Conservation (phyloP, 257 asterid species). For the Parsonsia alboflavescens region DNA sequence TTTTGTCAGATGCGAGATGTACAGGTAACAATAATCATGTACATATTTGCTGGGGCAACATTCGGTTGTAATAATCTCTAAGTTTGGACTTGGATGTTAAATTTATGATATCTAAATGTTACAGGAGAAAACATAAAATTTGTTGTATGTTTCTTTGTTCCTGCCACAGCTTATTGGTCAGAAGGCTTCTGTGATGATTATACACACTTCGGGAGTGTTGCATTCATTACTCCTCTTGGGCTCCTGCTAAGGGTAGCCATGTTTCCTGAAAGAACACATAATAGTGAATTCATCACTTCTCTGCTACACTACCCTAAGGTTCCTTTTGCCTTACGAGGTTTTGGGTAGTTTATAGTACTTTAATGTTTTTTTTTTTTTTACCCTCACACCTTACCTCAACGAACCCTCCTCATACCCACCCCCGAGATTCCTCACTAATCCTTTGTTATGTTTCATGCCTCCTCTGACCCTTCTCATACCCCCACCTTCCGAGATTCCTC, state of each 20-base stretch:
- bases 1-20: neutral
- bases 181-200: neutral
- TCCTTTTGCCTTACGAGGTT: neutral
- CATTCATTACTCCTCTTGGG: neutral
- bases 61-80: constrained; percentile 14
- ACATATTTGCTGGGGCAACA: constrained; percentile 6
- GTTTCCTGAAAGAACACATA: neutral
- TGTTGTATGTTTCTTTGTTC: neutral
- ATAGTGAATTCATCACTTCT: no score
- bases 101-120: neutral
- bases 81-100: neutral
- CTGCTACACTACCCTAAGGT: no score
- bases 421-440: no score
- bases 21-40: constrained; percentile 1
- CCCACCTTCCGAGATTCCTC: no score
- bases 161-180: no score
- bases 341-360: no score
- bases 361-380: no score
- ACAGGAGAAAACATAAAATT: neutral
- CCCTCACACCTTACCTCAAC: no score
- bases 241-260: neutral
- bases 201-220: neutral
- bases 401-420: no score
- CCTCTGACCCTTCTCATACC: no score
- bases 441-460: no score